phyloP scores from a whole-genome alignment of 495 filamentous ascomycete species.

The Penicillium dipodomyicola region DNA sequence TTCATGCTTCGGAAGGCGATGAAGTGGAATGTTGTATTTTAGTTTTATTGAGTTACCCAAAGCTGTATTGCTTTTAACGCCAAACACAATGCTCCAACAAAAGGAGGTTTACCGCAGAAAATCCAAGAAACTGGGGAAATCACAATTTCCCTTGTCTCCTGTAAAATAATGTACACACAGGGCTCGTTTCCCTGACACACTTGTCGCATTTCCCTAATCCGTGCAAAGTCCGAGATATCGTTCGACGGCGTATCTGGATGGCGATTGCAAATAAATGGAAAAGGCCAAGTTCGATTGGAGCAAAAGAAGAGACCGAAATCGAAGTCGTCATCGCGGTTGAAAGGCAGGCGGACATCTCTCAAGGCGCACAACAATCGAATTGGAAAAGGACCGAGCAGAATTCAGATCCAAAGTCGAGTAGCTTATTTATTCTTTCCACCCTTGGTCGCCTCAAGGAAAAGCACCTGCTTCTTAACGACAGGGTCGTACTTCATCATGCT shows the following conservation, averaged over 20 bases:
- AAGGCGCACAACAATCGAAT: background rate
- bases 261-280: background rate
- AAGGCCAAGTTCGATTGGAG: background rate
- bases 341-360: background rate
- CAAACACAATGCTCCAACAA: constrained; percentile 33
- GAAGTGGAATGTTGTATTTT: constrained; percentile 19
- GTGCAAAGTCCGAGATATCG: background rate
- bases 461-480: constrained; percentile 90
- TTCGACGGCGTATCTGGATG: background rate
- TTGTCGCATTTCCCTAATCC: background rate
- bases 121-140: constrained; percentile 11
- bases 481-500: constrained; percentile 99
- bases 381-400: constrained; percentile 1
- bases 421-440: constrained; percentile 45
- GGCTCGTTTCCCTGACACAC: constrained; percentile 3
- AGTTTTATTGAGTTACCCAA: constrained; percentile 30
- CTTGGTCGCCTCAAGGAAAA: constrained; percentile 89
- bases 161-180: constrained; percentile 31
- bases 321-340: background rate
- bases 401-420: background rate
- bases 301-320: background rate
- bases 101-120: constrained; percentile 16
- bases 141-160: constrained; percentile 9
- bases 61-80: constrained; percentile 29
- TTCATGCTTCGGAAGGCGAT: background rate